Base-by-base conservation (phyloP, 2,329 filamentous ascomycete genomes). In the Celoporthe dispersa region DNA sequence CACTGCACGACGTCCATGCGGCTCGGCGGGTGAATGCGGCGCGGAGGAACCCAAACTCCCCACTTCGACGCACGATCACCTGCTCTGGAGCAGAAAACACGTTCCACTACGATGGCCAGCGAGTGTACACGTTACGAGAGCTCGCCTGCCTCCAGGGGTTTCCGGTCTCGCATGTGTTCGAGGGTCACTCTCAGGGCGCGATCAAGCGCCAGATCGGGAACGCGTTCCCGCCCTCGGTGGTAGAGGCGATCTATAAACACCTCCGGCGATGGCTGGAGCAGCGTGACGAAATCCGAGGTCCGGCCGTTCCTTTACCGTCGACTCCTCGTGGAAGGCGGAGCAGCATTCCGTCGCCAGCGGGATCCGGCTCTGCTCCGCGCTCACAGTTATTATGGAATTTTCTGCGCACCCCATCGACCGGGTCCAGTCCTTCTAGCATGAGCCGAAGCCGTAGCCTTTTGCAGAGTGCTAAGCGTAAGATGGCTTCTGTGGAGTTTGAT, bases 131-230 rank as follows among this genome's bases (percentile, higher is more conserved):
- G 0, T 76, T 87, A 3, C 84, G 90, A 0, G 93, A 97, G 76
- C 84, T 88, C n/a, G 91, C 92, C 0, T 84, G 84, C 3, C 77
- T 96, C 0, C 91, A 94, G 72, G 90, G 90, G 0, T 96, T 96
- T 66, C 91, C 91, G 0, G 72, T 80, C 0, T 76, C 81, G 1
- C 91, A 93, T 76, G 77, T 78, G 0, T 95, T 95, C 75, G 71
- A 80, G 0, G 80, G 80, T 0, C 51, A 2, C 14, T 33, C 22
- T 1, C 55, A 53, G 8, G 81, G 78, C 0, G 76, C 78, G 6
- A 80, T 87, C 19, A 86, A 86, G 73, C 86, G 83, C 72, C 92
- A 94, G 76, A 92, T 95, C 72, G 93, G 93, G 0, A 95, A 96
- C 75, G 93, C 92, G 0, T 93, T 95, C 22, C 91, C 93, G 0